phyloP scores from a whole-genome alignment of 2,329 filamentous ascomycete genomes.

The Pezicula neosporulosa region DNA sequence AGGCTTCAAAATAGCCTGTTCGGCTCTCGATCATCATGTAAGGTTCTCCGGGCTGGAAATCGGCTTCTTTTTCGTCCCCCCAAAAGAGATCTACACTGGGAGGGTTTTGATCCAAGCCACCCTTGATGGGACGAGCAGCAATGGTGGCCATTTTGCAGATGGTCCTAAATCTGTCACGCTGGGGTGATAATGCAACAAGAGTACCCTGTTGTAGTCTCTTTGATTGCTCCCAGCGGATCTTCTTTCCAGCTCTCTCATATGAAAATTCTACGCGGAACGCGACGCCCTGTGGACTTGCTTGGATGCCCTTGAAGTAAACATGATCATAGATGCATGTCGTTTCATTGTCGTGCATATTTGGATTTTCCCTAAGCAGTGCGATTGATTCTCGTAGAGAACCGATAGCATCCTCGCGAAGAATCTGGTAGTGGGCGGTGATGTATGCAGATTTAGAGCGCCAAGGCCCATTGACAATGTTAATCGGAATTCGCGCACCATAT shows the following conservation, averaged over 20 bases:
- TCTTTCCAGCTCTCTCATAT: slow-evolving; percentile 58
- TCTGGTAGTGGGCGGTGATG: slow-evolving; percentile 68
- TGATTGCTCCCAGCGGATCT: slow-evolving; percentile 60
- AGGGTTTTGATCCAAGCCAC: slow-evolving; percentile 59
- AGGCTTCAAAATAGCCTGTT: slow-evolving; percentile 72
- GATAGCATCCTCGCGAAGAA: slow-evolving; percentile 72
- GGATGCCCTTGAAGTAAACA: slow-evolving; percentile 65
- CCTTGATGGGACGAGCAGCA: slow-evolving; percentile 61
- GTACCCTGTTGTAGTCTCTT: slow-evolving; percentile 49
- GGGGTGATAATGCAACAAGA: slow-evolving; percentile 49
- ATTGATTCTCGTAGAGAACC: slow-evolving; percentile 68
- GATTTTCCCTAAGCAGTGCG: slow-evolving; percentile 46
- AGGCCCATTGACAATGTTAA: slow-evolving; percentile 51
- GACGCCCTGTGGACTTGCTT: slow-evolving; percentile 58
- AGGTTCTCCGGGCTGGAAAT: slow-evolving; percentile 63
- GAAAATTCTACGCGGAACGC: slow-evolving; percentile 71
- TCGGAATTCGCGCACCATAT: slow-evolving; percentile 29
- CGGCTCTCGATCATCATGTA: slow-evolving; percentile 74
- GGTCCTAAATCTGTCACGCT: slow-evolving; percentile 57
- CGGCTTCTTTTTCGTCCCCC: slow-evolving; percentile 52
- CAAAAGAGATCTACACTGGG: slow-evolving; percentile 77
- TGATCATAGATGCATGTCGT: slow-evolving; percentile 61
- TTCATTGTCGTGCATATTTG: slow-evolving; percentile 53
- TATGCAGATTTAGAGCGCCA: slow-evolving; percentile 65
- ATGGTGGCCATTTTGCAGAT: slow-evolving; percentile 70